Base-by-base conservation (phyloP, 306 rosid species). In the Notholithocarpus densiflorus region DNA sequence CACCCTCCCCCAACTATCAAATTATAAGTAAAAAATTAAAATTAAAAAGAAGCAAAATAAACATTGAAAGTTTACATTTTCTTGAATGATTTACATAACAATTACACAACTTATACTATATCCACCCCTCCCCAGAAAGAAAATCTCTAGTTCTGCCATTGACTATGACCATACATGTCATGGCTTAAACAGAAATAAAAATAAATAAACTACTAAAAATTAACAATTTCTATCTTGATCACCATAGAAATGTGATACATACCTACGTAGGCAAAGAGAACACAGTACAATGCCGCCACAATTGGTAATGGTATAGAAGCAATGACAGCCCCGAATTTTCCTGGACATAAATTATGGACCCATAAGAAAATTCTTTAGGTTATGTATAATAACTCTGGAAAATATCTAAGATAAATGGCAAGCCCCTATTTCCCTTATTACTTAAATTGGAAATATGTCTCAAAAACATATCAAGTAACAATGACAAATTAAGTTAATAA, bases 221-320 rank as follows among this genome's bases (percentile, higher is more conserved):
- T 26, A 12, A 23, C 45, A 18, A 59, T 55, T 21, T n/a, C 37
- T 18, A 53, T 12, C 73, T 32, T 51, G 27, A 40, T 55, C 13
- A 15, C 5, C 62, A 81, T 53, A 3, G 24, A 56, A 52, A 34
- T 56, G 53, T 80, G 55, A 72, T 6, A 77, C 97, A 4, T 83
- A 95, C 98, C 97, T 15, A 95, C 91, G 72, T 85, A 95, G 74
- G 92, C 97, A 72, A 85, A 92, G 73, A 92, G 97, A 68, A 95
- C 87, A 6, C 98, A 95, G 75, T 91, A 90, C 73, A 95, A 62
- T 32, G 97, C 98, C 45, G 97, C 97, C 72, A 88, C 26, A 78
- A 95, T 89, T 57, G 98, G 90, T 61, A 89, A 56, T 71, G 98
- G 98, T 70, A 95, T 86, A 23, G 98, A 90, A 52, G 98, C 98